These are phyloP conservation scores for Rutstroemia sp. DNA, from an alignment of 2,329 filamentous ascomycete genomes.

Conservation along the genomic window DNA sequence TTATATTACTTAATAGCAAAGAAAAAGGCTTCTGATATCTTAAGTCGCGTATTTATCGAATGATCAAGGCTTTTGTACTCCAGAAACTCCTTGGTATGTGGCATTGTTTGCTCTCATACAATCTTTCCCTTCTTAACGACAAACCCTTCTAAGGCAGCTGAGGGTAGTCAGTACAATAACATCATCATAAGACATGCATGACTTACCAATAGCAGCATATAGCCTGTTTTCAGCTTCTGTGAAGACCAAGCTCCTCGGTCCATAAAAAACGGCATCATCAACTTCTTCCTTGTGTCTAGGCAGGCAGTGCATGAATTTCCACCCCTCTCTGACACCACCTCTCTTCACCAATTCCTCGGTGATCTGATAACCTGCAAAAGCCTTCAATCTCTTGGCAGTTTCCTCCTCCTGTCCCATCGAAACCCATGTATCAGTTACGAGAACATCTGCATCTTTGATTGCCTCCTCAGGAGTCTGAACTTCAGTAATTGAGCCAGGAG, in stretches of 20 bases:
- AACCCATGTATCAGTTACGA: constrained; percentile 97
- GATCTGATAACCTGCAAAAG: constrained; percentile 86
- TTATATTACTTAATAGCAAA: neutral
- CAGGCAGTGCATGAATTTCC: constrained; percentile 99
- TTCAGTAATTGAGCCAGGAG: constrained; percentile 61
- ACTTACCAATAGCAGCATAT: constrained; percentile 76
- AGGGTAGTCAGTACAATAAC: constrained; percentile 12
- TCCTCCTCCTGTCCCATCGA: constrained; percentile 97
- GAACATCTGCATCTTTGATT: constrained; percentile 75
- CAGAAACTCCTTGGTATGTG: constrained; percentile 5
- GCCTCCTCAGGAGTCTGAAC: constrained; percentile 76
- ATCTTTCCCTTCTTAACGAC: constrained; percentile 92
- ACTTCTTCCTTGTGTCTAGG: constrained; percentile 92
- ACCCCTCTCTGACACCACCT: constrained; percentile 78
- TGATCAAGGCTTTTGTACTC: constrained; percentile 23
- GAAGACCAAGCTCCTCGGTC: constrained; percentile 78
- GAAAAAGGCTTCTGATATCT: too few species aligned
- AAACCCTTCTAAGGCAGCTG: constrained; percentile 75
- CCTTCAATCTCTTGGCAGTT: constrained; percentile 64
- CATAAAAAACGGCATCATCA: constrained; percentile 89
- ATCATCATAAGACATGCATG: neutral
- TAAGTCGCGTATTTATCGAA: constrained; percentile 6
- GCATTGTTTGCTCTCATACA: constrained; percentile 11
- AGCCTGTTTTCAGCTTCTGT: constrained; percentile 90
- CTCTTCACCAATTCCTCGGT: constrained; percentile 76